Evolutionary conservation across 768 basidiomycete genomes (phyloP), one percentile per base, ranked within the genome.

Genomic region (Saitozyma sp.): DNA sequence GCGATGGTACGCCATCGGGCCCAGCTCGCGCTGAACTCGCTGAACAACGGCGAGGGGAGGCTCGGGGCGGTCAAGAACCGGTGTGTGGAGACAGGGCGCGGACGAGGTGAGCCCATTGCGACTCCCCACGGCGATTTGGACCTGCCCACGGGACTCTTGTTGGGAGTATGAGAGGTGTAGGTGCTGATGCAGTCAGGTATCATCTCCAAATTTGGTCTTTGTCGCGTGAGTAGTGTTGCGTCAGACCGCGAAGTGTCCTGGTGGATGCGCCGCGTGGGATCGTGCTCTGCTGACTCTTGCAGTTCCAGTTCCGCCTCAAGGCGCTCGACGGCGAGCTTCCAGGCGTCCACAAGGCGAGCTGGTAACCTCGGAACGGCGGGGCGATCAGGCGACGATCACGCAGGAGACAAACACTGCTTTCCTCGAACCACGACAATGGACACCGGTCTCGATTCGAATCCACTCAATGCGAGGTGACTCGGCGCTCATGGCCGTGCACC

Each of bases 301-400:
- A 96, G 94, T 91, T 85, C 82, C 92, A 94, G 81, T 96, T 97
- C 82, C 86, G 93, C 43, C 71, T 90, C 52, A 90, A 92, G 74
- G 94, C 92, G 0, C 81, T 91, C 57, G 82, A 82, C 42, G 89
- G 91, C 6, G 88, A 94, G 70, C 82, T 96, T 38, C 88, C 90
- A 17, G 94, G 94, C 6, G 91, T 97, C 37, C 83, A 84, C 50
- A 93, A 95, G 73, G 91, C 93, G 8, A 90, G 88, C n/a, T 97
- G 94, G 93, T 96, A 77, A 56, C n/a, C 45, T 4, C 17, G 45
- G 13, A 17, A 14, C 17, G 9, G 14, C 42, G 13, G 10, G 16
- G 5, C 29, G 37, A n/a, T 16, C 11, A 45, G 2, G 29, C 20
- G 16, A 16, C 29, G 37, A n/a, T 16, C 11, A 45, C 17, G 29